Base-by-base conservation (phyloP, 495 filamentous ascomycete species). In the Hypoxylon rickii region DNA sequence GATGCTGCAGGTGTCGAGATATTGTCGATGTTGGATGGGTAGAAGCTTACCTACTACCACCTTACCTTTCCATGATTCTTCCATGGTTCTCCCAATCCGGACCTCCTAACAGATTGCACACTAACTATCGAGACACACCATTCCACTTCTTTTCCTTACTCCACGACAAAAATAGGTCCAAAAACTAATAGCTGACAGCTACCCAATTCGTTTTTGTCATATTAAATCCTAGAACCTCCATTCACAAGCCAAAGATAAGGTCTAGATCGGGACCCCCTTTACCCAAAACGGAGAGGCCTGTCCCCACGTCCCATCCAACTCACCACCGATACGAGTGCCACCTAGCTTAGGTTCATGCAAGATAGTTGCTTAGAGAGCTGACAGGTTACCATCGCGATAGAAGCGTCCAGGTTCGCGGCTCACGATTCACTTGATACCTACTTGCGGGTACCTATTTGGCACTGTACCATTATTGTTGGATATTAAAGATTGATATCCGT, bases 341-440 rank as follows among this genome's bases (percentile, higher is more conserved):
- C 51, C 39, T 58, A 53, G 53, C 39, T 39, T 63, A 63, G 44
- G 33, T 45, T 20, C 15, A 63, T 63, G 59, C 59, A 58, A 50
- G 49, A 34, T 18, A 49, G 26, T 19, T 39, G 11, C 33, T 34
- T 26, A 40, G 34, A 40, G 22, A 51, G 38, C 38, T 62, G 48
- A 53, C 58, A 44, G 43, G 58, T 44, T 31, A 57, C 32, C 32
- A 48, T 45, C 32, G n/a, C 38, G 32, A 40, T 38, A 29, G 44
- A 36, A 19, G 48, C 32, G 43, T 15, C 38, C 38, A 44, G n/a
- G n/a, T n/a, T n/a, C n/a, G n/a, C n/a, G n/a, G n/a, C n/a, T n/a
- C n/a, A n/a, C n/a, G 31, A 56, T 49, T 52, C 42, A 16, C 39
- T 41, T 43, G 32, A 44, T n/a, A 11, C n/a, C n/a, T n/a, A n/a